phyloP scores from a whole-genome alignment of 2,329 filamentous ascomycete genomes.

The Akanthomyces lecanii region DNA sequence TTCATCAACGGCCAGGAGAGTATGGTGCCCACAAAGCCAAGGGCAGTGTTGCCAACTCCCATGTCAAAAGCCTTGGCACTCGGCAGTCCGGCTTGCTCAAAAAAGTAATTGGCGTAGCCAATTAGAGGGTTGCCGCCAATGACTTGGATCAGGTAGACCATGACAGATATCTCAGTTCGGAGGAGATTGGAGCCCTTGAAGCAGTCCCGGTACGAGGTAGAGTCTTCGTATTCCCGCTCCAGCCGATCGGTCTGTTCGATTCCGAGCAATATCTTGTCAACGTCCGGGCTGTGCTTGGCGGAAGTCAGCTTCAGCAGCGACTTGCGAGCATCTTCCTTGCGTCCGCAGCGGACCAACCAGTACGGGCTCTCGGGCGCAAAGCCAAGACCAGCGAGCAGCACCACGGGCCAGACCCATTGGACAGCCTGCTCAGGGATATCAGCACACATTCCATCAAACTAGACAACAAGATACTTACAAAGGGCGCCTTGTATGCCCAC shows the following conservation, averaged over 20 bases:
- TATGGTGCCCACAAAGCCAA: constrained; percentile 39
- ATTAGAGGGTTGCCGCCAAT: constrained; percentile 61
- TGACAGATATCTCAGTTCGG: constrained; percentile 53
- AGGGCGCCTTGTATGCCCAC: constrained; percentile 40
- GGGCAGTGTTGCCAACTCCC: constrained; percentile 35
- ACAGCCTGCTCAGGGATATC: constrained; percentile 28
- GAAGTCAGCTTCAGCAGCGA: constrained; percentile 42
- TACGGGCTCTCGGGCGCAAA: constrained; percentile 49
- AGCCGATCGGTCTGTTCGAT: constrained; percentile 56
- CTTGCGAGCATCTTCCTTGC: constrained; percentile 36
- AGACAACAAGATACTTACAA: constrained; percentile 19
- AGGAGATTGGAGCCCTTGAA: constrained; percentile 45
- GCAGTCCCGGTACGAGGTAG: constrained; percentile 48
- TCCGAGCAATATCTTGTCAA: constrained; percentile 44
- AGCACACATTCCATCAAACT: background rate
- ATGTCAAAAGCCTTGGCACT: constrained; percentile 23
- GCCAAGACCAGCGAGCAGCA: constrained; percentile 41
- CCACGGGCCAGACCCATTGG: constrained; percentile 47
- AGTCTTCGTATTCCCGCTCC: constrained; percentile 47
- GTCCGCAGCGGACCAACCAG: constrained; percentile 44
- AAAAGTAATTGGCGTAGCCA: constrained; percentile 52
- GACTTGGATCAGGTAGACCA: constrained; percentile 63
- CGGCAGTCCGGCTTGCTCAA: constrained; percentile 29
- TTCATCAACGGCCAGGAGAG: constrained; percentile 39
- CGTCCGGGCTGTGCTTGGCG: constrained; percentile 20